Percentiles rank a stretch among this genome's conserved stretches.
phyloP scores from a whole-genome alignment of 2,329 filamentous ascomycete species.

The Colletotrichum liaoningense region DNA sequence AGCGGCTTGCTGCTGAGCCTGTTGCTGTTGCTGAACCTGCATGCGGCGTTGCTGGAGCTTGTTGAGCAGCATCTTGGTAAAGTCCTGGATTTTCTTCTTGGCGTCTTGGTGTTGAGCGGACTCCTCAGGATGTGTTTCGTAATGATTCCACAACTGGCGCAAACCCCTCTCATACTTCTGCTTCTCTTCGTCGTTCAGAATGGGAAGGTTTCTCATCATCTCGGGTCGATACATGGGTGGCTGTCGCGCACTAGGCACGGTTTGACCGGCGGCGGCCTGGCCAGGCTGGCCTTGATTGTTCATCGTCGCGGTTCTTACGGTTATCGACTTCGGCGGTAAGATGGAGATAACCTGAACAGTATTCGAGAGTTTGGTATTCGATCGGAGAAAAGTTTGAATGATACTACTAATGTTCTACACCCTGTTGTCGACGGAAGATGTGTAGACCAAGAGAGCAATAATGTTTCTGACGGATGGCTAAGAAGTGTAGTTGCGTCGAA shows the following conservation, averaged over 20 bases:
- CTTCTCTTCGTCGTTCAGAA: conserved; percentile 66
- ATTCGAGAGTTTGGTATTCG: neutral
- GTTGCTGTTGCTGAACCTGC: conserved; percentile 48
- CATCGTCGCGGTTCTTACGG: conserved; percentile 21
- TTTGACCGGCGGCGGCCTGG: conserved; percentile 35
- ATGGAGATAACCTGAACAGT: neutral
- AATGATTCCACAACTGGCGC: conserved; percentile 63
- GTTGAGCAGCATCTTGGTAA: conserved; percentile 66
- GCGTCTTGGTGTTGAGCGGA: conserved; percentile 62
- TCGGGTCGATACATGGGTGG: conserved; percentile 62
- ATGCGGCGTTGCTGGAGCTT: conserved; percentile 58
- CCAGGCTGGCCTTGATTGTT: conserved; percentile 36
- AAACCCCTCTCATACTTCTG: conserved; percentile 69
- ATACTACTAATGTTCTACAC: neutral
- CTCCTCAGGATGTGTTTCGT: conserved; percentile 59
- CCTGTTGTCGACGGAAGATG: neutral
- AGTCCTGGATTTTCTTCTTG: conserved; percentile 69
- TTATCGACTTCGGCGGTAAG: neutral
- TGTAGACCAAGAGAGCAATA: neutral
- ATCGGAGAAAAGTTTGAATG: neutral
- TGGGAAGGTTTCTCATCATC: conserved; percentile 61
- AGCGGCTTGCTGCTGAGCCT: conserved; percentile 42
- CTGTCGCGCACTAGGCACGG: conserved; percentile 42
- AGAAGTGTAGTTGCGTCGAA: conserved; percentile 21
- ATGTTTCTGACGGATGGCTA: neutral